These are phyloP conservation scores for Diaporthe citriasiana DNA, from an alignment of 2,329 filamentous ascomycete genomes.

Conservation along the genomic window DNA sequence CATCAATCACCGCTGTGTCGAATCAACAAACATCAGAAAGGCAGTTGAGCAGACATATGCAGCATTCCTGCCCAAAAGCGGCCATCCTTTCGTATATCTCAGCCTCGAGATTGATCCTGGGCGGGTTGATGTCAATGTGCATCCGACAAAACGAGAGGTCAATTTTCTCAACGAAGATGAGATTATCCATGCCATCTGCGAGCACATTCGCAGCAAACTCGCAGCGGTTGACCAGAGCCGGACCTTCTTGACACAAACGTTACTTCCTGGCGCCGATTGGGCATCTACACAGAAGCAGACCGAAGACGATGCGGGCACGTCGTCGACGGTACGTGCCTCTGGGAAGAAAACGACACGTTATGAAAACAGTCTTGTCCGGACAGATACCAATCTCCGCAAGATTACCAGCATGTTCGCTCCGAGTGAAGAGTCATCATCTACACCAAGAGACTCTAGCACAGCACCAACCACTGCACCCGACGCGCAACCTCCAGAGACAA, in stretches of 20 bases:
- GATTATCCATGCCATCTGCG: slow-evolving; percentile 88
- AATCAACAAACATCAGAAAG: slow-evolving; percentile 89
- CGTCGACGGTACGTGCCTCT: slow-evolving; percentile 36
- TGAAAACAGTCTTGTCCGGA: slow-evolving; percentile 91
- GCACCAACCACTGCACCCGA: slow-evolving; percentile 43
- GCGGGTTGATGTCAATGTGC: slow-evolving; percentile 95
- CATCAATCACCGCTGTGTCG: slow-evolving; percentile 96
- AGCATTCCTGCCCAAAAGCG: slow-evolving; percentile 89
- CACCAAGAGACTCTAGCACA: slow-evolving; percentile 48
- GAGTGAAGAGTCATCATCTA: slow-evolving; percentile 52
- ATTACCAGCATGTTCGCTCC: slow-evolving; percentile 96
- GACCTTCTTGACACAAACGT: slow-evolving; percentile 93
- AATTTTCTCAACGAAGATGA: slow-evolving; percentile 99
- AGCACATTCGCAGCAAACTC: slow-evolving; percentile 81
- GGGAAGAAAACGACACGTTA: slow-evolving; percentile 66
- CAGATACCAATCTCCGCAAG: slow-evolving; percentile 89
- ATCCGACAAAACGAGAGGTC: slow-evolving; percentile 96
- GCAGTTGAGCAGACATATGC: slow-evolving; percentile 92
- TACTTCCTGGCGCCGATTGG: slow-evolving; percentile 77
- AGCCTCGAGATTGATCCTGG: slow-evolving; percentile 93
- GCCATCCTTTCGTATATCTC: slow-evolving; percentile 94
- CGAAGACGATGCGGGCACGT: slow-evolving; percentile 47
- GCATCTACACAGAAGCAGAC: slow-evolving; percentile 48
- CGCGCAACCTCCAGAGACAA: slow-evolving; percentile 58
- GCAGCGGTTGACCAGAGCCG: slow-evolving; percentile 93